Percentiles rank a stretch among this genome's conserved stretches.
phyloP scores from a whole-genome alignment of 2,329 filamentous ascomycete species.

The Byssothecium circinans region DNA sequence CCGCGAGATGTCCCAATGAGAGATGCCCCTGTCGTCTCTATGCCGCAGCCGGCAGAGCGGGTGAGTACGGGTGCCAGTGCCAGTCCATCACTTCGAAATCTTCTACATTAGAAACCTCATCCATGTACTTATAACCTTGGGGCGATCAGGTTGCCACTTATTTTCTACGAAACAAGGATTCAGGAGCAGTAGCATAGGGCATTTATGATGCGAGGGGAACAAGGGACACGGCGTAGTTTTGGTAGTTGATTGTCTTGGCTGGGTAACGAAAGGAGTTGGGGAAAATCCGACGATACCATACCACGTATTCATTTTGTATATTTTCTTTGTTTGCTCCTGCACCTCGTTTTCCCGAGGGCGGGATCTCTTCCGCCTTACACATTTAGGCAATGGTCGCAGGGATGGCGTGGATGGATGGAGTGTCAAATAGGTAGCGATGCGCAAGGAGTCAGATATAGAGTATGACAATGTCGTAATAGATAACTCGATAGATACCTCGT shows the following conservation, averaged over 20 bases:
- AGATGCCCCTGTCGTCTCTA: conserved; percentile 28
- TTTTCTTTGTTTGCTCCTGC: conserved; percentile 11
- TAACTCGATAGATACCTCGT: too few relatives aligned
- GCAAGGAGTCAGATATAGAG: too few relatives aligned
- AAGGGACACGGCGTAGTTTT: conserved; percentile 20
- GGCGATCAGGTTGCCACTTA: neutral
- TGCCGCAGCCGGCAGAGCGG: conserved; percentile 32
- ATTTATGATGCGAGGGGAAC: conserved; percentile 36
- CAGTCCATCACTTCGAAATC: conserved; percentile 52
- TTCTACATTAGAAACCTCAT: conserved; percentile 44
- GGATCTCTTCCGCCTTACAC: conserved; percentile 8
- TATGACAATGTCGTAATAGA: too few relatives aligned
- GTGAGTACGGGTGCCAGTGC: conserved; percentile 47
- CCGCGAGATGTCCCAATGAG: conserved; percentile 40
- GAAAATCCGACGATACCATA: conserved; percentile 1
- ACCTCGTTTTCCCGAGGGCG: conserved; percentile 8
- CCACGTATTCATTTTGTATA: conserved; percentile 14
- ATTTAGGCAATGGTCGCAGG: conserved; percentile 10
- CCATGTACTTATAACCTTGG: too few relatives aligned
- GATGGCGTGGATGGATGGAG: conserved; percentile 2
- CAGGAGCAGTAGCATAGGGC: conserved; percentile 11
- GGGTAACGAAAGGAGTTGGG: conserved; percentile 10
- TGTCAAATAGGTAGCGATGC: conserved; percentile 8
- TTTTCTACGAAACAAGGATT: neutral
- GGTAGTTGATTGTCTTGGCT: conserved; percentile 4